Base-by-base conservation (phyloP, 352 stramenopile genomes). In the Phytophthora fragariae region DNA sequence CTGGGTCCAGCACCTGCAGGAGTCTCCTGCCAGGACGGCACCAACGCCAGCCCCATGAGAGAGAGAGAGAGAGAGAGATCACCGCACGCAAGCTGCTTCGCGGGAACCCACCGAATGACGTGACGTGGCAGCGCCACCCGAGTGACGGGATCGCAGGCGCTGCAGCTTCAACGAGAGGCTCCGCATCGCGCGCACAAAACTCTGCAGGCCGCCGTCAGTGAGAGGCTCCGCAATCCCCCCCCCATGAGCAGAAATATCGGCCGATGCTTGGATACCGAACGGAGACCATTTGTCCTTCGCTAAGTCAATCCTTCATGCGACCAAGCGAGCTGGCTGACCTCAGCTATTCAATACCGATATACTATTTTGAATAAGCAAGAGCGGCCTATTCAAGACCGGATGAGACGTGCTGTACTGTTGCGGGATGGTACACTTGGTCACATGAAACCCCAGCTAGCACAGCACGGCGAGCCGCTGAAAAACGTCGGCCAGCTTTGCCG, bases 61-160 rank as follows among this genome's bases (percentile, higher is more conserved):
- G 27, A 35, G n/a, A n/a, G n/a, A n/a, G n/a, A n/a, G n/a, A n/a
- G n/a, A n/a, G n/a, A 68, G 29, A 39, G 27, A 35, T 31, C 27
- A 27, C 33, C 35, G 60, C 29, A 60, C 46, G 47, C 62, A 61
- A 62, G 50, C 60, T 58, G 60, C 52, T 53, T 24, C 47, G 47
- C 17, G 47, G 47, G 47, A 53, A 53, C 46, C 47, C 47, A 2
- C 44, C 50, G 50, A 15, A 10, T 35, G 21, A n/a, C 50, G 50
- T 53, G n/a, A 53, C 47, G 47, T 29, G 47, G n/a, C 8, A n/a
- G 19, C 47, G 47, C 37, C 37, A 6, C 37, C 37, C 11, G n/a
- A 9, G 50, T 31, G 50, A 57, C 19, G 24, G 50, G 21, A 37
- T 57, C 21, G 8, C 37, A 24, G 50, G 24, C 19, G 19, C 50